Conservation (phyloP, 202 grass and related monocot genomes). For the Zoysia matrella region DNA sequence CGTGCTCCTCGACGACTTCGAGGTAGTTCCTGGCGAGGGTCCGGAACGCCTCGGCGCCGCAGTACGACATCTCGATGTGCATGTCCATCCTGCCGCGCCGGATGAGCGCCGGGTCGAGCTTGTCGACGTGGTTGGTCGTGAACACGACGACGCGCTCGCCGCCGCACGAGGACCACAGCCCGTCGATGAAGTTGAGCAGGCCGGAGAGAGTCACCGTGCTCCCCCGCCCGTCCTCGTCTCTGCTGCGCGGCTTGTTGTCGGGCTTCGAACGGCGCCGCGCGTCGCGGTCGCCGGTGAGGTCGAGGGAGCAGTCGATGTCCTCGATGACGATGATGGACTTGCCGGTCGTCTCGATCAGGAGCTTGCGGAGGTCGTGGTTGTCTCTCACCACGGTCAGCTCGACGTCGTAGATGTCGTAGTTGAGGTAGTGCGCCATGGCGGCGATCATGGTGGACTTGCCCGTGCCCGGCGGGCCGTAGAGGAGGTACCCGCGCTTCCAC, state of each 20-base stretch:
- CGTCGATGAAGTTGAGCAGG: constrained; percentile 69
- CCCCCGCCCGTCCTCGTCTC: neutral
- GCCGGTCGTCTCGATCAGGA: constrained; percentile 45
- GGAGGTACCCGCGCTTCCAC: constrained; percentile 7
- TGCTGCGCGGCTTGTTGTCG: too few relatives aligned
- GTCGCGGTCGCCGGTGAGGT: constrained; percentile 19
- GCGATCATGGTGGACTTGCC: constrained; percentile 30
- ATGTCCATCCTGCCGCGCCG: too few relatives aligned
- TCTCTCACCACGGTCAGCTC: too few relatives aligned
- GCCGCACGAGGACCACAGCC: constrained; percentile 63
- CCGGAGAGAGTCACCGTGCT: constrained; percentile 56
- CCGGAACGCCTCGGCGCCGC: constrained; percentile 28
- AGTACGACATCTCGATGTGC: too few relatives aligned
- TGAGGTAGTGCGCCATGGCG: constrained; percentile 7
- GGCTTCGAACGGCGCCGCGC: too few relatives aligned
- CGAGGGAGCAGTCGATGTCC: constrained; percentile 57
- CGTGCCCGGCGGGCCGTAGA: neutral
- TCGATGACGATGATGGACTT: constrained; percentile 60
- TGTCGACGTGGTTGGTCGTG: constrained; percentile 55
- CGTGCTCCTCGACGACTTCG: constrained; percentile 21
- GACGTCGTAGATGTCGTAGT: neutral
- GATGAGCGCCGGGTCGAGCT: too few relatives aligned
- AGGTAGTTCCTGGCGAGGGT: constrained; percentile 60
- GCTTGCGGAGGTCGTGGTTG: constrained; percentile 3
- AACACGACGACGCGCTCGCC: constrained; percentile 59